Percentiles rank a stretch among this genome's conserved stretches.
phyloP scores from a whole-genome alignment of 345 rosid genomes.

The Melaleuca quinquenervia region DNA sequence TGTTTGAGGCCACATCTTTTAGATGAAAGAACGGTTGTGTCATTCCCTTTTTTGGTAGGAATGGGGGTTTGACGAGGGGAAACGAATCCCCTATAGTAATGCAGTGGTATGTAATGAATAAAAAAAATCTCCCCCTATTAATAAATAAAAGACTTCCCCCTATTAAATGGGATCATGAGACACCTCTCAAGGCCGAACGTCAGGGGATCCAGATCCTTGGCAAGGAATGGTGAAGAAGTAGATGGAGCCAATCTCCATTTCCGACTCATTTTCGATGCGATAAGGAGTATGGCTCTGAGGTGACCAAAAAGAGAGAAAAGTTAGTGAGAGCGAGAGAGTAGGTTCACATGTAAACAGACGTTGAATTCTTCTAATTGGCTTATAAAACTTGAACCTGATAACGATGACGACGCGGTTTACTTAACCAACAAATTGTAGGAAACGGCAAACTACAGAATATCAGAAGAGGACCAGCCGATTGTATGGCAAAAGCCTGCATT shows the following conservation, averaged over 20 bases:
- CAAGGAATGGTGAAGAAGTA: not conserved
- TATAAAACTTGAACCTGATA: not conserved
- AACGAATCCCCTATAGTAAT: too few species aligned
- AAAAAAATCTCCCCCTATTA: too few species aligned
- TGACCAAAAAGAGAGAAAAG: not conserved
- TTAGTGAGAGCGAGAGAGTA: not conserved
- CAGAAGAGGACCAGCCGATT: not conserved
- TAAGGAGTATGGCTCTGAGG: not conserved
- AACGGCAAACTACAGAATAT: not conserved
- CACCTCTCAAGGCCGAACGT: too few species aligned
- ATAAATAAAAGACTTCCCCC: too few species aligned
- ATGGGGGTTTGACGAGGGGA: too few species aligned
- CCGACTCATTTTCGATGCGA: not conserved
- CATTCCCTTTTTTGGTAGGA: too few species aligned
- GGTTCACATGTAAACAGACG: not conserved
- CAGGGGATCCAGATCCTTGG: too few species aligned
- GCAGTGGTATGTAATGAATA: too few species aligned
- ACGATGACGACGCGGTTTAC: not conserved
- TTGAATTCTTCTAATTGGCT: not conserved
- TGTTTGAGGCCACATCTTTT: too few species aligned
- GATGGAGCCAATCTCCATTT: not conserved
- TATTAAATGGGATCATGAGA: too few species aligned
- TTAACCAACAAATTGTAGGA: not conserved
- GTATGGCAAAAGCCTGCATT: not conserved
- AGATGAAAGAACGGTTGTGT: too few species aligned